phyloP scores from a whole-genome alignment of 1,139 yeast genomes.

The Yamadazyma epiphylla region DNA sequence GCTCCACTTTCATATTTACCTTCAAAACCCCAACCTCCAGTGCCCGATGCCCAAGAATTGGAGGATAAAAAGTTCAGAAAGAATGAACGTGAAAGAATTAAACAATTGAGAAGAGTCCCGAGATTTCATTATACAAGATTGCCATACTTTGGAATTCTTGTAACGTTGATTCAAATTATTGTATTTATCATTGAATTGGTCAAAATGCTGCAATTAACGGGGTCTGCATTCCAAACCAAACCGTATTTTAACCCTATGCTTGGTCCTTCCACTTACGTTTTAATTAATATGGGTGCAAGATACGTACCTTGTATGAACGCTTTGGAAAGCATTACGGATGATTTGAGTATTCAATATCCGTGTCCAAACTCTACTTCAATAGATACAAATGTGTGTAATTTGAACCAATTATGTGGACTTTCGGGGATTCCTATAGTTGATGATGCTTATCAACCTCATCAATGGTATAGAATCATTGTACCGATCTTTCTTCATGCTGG shows the following conservation, averaged over 20 bases:
- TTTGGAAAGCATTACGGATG: slow-evolving; percentile 49
- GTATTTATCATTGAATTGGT: slow-evolving; percentile 70
- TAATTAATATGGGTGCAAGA: slow-evolving; percentile 69
- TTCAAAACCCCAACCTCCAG: slow-evolving; percentile 14
- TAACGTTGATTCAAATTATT: slow-evolving; percentile 48
- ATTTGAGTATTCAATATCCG: slow-evolving; percentile 48
- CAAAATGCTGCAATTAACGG: slow-evolving; percentile 57
- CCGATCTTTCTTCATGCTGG: slow-evolving; percentile 82
- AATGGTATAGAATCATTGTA: slow-evolving; percentile 68
- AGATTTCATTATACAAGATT: slow-evolving; percentile 42
- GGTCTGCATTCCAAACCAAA: slow-evolving; percentile 64
- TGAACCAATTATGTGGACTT: slow-evolving; percentile 62
- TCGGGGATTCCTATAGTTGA: slow-evolving; percentile 37
- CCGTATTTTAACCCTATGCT: slow-evolving; percentile 79
- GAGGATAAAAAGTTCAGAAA: slow-evolving; percentile 15
- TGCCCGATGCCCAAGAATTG: slow-evolving; percentile 9
- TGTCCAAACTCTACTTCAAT: slow-evolving; percentile 66
- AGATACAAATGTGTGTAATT: slow-evolving; percentile 53
- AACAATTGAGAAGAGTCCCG: slow-evolving; percentile 27
- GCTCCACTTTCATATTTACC: slow-evolving; percentile 9
- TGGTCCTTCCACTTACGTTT: slow-evolving; percentile 70
- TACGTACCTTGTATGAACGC: slow-evolving; percentile 70
- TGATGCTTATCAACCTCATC: slow-evolving; percentile 44
- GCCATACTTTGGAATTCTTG: slow-evolving; percentile 45
- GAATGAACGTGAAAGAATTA: slow-evolving; percentile 26